Percentiles rank a stretch among this genome's conserved stretches.
Conservation (phyloP, 2,329 filamentous ascomycete genomes). For the Epichloe sylvatica region DNA sequence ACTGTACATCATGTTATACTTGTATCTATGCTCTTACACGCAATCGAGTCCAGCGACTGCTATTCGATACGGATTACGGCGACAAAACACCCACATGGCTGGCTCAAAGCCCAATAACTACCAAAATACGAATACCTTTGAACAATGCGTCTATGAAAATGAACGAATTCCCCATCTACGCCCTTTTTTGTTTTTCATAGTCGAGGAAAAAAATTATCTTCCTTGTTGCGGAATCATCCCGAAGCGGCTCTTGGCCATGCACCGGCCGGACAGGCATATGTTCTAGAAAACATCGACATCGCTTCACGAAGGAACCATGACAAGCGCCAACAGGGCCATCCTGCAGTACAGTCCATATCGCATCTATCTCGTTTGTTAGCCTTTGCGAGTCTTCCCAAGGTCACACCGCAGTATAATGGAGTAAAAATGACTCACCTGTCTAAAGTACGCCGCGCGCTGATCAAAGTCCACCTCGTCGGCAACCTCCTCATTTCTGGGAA, state of each 20-base stretch:
- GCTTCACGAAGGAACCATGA: slow-evolving; percentile 43
- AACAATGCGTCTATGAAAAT: slow-evolving; percentile 1
- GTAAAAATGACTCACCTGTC: slow-evolving; percentile 64
- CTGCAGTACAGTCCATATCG: slow-evolving; percentile 93
- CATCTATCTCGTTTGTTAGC: slow-evolving; percentile 47
- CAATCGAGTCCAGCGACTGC: slow-evolving; percentile 5
- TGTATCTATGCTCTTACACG: slow-evolving; percentile 1
- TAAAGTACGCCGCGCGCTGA: slow-evolving; percentile 90
- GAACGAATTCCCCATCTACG: slow-evolving; percentile 3
- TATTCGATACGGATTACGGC: not conserved
- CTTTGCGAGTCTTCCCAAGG: not conserved
- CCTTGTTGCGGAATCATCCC: not conserved
- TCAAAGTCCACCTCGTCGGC: slow-evolving; percentile 95
- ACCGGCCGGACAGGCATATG: not conserved
- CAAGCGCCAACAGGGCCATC: slow-evolving; percentile 90
- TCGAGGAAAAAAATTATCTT: not conserved
- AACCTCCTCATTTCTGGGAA: slow-evolving; percentile 88
- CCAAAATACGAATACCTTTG: slow-evolving; percentile 4
- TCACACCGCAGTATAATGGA: not conserved
- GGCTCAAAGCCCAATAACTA: not conserved
- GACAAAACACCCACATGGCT: not conserved
- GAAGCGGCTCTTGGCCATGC: not conserved
- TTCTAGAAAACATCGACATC: not conserved
- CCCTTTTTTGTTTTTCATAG: not conserved
- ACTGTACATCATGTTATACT: not conserved